Evolutionary conservation across 2,329 filamentous ascomycete genomes (phyloP).

Genomic region (Penicillium griseofulvum): DNA sequence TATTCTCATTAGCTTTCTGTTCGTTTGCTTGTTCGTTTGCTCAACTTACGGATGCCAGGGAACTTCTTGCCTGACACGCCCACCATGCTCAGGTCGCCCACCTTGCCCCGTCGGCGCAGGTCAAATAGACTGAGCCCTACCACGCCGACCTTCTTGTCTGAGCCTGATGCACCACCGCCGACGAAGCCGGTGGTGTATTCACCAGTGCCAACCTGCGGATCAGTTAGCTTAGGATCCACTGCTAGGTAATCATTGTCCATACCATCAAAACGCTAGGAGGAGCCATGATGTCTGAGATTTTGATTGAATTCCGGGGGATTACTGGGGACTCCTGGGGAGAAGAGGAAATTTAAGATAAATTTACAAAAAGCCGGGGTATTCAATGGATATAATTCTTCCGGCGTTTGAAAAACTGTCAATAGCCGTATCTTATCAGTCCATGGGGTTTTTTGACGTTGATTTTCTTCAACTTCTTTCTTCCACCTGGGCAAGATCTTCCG

Average conservation of each 20-base stretch:
- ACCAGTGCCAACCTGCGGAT: slow-evolving; percentile 72
- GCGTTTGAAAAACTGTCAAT: slow-evolving; percentile 27
- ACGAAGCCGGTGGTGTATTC: slow-evolving; percentile 98
- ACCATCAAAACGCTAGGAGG: slow-evolving; percentile 69
- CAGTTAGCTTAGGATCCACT: slow-evolving; percentile 6
- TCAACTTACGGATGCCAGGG: slow-evolving; percentile 74
- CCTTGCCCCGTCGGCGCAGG: slow-evolving; percentile 81
- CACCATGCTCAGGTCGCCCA: slow-evolving; percentile 81
- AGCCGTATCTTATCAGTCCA: slow-evolving; percentile 26
- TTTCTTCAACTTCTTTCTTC: slow-evolving; percentile 10
- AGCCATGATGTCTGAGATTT: slow-evolving; percentile 45
- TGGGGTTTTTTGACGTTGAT: background rate
- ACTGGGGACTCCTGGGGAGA: background rate
- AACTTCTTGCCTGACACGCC: slow-evolving; percentile 87
- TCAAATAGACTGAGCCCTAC: slow-evolving; percentile 89
- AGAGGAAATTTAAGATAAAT: slow-evolving; percentile 9
- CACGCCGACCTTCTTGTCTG: slow-evolving; percentile 95
- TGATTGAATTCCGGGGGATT: background rate
- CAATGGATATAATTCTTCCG: slow-evolving; percentile 27
- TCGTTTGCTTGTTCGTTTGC: background rate
- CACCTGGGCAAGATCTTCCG: too few species aligned
- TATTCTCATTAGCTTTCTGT: slow-evolving; percentile 33
- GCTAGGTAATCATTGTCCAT: slow-evolving; percentile 22
- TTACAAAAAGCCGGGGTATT: slow-evolving; percentile 3
- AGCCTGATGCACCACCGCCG: slow-evolving; percentile 74